A percentile compares a stretch with the other conserved stretches of the same genome.
Evolutionary conservation across 2,329 filamentous ascomycete species (phyloP).

Genomic region (Aspergillus brunneoviolaceus): DNA sequence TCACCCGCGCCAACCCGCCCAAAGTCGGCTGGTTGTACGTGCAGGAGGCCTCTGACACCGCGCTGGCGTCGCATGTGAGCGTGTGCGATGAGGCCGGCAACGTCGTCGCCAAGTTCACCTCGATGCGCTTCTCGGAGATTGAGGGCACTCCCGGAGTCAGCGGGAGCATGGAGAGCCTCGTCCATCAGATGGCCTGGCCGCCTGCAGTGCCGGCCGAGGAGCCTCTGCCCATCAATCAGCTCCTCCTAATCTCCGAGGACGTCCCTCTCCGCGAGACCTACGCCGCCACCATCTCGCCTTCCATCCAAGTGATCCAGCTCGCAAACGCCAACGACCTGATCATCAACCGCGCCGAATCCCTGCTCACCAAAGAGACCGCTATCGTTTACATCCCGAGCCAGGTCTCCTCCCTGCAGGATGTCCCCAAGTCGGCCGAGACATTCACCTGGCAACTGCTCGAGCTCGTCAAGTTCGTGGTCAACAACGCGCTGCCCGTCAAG

Average conservation of each 20-base stretch:
- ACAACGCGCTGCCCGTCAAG: conserved; percentile 13
- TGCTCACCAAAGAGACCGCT: conserved; percentile 3
- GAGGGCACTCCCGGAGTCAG: conserved; percentile 31
- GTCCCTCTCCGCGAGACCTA: background rate
- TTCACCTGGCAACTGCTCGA: conserved; percentile 12
- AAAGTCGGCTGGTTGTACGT: conserved; percentile 38
- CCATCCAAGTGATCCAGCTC: background rate
- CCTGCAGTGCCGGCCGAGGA: conserved; percentile 35
- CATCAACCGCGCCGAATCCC: too few relatives aligned
- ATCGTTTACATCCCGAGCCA: conserved; percentile 14
- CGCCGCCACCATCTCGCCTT: background rate
- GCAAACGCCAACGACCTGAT: background rate
- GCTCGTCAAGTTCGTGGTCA: conserved; percentile 8
- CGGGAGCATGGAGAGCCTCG: conserved; percentile 30
- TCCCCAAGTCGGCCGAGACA: background rate
- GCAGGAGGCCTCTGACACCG: background rate
- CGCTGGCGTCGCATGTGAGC: conserved; percentile 16
- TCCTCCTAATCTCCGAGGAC: conserved; percentile 11
- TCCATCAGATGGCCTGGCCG: conserved; percentile 42
- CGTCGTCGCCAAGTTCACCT: conserved; percentile 32
- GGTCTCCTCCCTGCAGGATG: background rate
- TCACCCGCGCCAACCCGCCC: conserved; percentile 27
- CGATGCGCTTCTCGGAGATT: conserved; percentile 44
- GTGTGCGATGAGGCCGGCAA: conserved; percentile 30
- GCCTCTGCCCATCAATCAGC: conserved; percentile 21